Base-by-base conservation (phyloP, 148 eudicot genomes). In the Persicaria maculosa region DNA sequence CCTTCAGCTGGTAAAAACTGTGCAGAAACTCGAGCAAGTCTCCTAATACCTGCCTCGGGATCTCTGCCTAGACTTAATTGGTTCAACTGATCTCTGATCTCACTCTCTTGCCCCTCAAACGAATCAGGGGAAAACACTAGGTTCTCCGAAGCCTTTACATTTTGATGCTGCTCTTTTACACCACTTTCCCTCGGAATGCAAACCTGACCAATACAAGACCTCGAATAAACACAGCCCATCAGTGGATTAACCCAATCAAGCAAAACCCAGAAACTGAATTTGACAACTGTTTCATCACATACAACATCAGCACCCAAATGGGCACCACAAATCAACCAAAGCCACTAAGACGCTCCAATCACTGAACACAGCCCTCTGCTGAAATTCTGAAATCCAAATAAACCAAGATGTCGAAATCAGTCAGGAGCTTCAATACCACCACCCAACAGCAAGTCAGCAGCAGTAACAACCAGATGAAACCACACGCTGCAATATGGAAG, bases 161-260 rank as follows among this genome's bases (percentile, higher is more conserved):
- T 83, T 82, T 76, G 84, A 15, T 61, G 84, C 72, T 81, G 85
- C 71, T 83, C 84, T 71, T 88, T 85, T 70, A 84, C 76, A 20
- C 78, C 77, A 64, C 74, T 76, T 59, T 87, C 89, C 81, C 80
- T 88, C 8, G 97, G 93, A 58, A 87, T 80, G 75, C 97, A 96
- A 55, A 83, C 79, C 75, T 92, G 91, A 44, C 99, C 97, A 78
- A 96, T 92, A 77, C 99, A 96, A 36, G 87, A 75, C 80, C 82
- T 92, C 40, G 99, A 96, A 85, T 92, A 90, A 78, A 89, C 94
- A 84, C 99, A 96, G 78, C 99, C 97, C 99, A 96, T 96, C 77
- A 90, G 84, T 75, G 77, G 76, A 69, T 80, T 79, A 72, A 80
- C 70, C 54, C 71, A 76, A 50, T 40, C 54, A 59, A 75, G 15